These are phyloP conservation scores for Lenwebbia sp. DNA, from an alignment of 345 rosid genomes.

Conservation along the genomic window DNA sequence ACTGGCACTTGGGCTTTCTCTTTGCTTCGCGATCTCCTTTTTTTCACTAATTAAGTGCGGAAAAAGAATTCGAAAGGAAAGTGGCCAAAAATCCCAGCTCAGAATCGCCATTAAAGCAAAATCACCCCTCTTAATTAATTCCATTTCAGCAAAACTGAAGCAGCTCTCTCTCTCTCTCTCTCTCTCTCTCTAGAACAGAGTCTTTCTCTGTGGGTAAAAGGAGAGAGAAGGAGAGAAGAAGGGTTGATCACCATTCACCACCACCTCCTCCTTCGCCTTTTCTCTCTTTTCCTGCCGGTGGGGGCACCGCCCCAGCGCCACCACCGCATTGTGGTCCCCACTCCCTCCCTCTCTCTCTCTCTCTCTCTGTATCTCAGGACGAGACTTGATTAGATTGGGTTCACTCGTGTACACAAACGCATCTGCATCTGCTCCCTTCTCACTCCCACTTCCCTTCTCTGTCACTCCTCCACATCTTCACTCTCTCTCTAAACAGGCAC, in stretches of 20 bases:
- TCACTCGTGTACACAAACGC: background rate
- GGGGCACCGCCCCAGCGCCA: constrained; percentile 2
- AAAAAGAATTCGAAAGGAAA: too few relatives aligned
- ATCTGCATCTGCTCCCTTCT: constrained; percentile 11
- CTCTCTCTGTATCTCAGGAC: background rate
- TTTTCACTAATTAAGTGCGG: too few relatives aligned
- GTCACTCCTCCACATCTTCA: constrained; percentile 9
- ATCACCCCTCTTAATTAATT: background rate
- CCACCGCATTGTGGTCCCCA: constrained; percentile 3
- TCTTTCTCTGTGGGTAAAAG: background rate
- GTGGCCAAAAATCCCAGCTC: too few relatives aligned
- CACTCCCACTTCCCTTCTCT: background rate
- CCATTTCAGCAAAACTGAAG: background rate
- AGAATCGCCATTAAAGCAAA: background rate
- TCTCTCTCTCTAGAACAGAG: too few relatives aligned
- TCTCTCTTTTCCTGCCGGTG: background rate
- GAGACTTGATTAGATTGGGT: background rate
- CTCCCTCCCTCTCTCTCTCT: background rate
- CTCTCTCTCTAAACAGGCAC: background rate
- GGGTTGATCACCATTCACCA: background rate
- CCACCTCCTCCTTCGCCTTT: background rate
- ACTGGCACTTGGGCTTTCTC: too few relatives aligned
- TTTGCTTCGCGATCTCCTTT: too few relatives aligned
- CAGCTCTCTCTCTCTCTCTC: background rate
- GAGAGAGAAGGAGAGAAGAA: background rate